Evolutionary conservation across 2,329 filamentous ascomycete genomes (phyloP).

Genomic region (Pseudogymnoascus sp.): DNA sequence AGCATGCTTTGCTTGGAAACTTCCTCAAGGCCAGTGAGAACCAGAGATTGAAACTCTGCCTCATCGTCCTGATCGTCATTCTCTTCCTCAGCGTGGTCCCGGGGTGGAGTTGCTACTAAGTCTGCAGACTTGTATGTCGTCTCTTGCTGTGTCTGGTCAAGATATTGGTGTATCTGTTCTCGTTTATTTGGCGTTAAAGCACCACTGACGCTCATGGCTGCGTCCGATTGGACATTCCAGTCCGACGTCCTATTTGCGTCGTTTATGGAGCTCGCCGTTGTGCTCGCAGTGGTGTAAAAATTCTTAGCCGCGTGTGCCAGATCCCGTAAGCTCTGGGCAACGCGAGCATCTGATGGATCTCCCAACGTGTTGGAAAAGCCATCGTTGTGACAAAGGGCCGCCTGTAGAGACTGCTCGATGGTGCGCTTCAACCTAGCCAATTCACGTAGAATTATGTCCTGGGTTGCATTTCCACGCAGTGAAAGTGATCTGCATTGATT

Average conservation of each 20-base stretch:
- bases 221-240: conserved; percentile 7
- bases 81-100: conserved; percentile 10
- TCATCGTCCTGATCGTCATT: conserved; percentile 16
- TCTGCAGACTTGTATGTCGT: neutral
- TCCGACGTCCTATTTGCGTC: conserved; percentile 10
- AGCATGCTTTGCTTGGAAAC: conserved; percentile 22
- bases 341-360: conserved; percentile 14
- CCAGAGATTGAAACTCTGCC: conserved; percentile 18
- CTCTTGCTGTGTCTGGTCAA: conserved; percentile 10
- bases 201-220: neutral
- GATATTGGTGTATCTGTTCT: conserved; percentile 17
- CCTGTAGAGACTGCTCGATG: conserved; percentile 19
- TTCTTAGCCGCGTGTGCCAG: conserved; percentile 22
- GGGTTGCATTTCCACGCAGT: conserved; percentile 16
- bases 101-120: neutral
- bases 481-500: conserved; percentile 14
- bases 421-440: conserved; percentile 19
- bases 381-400: conserved; percentile 15
- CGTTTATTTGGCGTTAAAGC: conserved; percentile 17
- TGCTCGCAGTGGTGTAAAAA: conserved; percentile 24
- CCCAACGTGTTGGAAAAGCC: conserved; percentile 11
- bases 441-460: conserved; percentile 18
- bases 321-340: conserved; percentile 19
- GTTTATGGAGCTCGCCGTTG: conserved; percentile 18
- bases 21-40: conserved; percentile 21